Conservation (phyloP, 192 early-diverging fungal species). For the Spizellomyces sp. region DNA sequence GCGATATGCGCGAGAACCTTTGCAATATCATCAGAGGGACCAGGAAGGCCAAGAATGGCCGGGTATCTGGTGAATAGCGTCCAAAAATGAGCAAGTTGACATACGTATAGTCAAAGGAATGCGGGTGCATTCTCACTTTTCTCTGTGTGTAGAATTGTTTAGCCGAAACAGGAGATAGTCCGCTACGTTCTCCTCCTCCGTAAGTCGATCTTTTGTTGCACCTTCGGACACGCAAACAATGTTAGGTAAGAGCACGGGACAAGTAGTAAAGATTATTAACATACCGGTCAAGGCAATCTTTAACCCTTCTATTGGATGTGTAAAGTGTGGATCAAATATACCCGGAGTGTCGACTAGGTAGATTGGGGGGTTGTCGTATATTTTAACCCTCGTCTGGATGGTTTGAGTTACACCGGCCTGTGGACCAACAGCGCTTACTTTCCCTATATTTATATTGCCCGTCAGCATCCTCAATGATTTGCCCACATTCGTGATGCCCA, state of each 20-base stretch:
- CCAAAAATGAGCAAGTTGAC: not conserved
- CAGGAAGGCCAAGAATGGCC: slow-evolving; percentile 52
- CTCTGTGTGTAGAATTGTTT: slow-evolving; percentile 49
- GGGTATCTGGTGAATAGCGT: slow-evolving; percentile 46
- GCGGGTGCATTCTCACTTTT: not conserved
- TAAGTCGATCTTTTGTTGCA: slow-evolving; percentile 83
- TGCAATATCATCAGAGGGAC: slow-evolving; percentile 73
- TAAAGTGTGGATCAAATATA: slow-evolving; percentile 87
- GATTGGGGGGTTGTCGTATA: slow-evolving; percentile 84
- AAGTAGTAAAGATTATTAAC: not conserved
- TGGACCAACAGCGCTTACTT: slow-evolving; percentile 82
- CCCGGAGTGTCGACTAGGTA: slow-evolving; percentile 92
- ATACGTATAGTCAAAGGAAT: not conserved
- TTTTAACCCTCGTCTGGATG: slow-evolving; percentile 74
- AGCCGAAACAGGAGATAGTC: slow-evolving; percentile 90
- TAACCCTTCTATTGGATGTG: slow-evolving; percentile 78
- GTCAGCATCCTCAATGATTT: too few relatives aligned
- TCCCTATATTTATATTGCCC: slow-evolving; percentile 40
- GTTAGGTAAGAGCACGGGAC: slow-evolving; percentile 3
- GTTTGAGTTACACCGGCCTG: slow-evolving; percentile 86
- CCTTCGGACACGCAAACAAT: slow-evolving; percentile 3
- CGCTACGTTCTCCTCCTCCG: slow-evolving; percentile 78
- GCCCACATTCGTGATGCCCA: slow-evolving; percentile 4
- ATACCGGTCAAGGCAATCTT: slow-evolving; percentile 86
- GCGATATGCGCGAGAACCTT: slow-evolving; percentile 68